These are phyloP conservation scores for Fusarium sp. DNA, from an alignment of 2,329 filamentous ascomycete genomes.

Conservation along the genomic window DNA sequence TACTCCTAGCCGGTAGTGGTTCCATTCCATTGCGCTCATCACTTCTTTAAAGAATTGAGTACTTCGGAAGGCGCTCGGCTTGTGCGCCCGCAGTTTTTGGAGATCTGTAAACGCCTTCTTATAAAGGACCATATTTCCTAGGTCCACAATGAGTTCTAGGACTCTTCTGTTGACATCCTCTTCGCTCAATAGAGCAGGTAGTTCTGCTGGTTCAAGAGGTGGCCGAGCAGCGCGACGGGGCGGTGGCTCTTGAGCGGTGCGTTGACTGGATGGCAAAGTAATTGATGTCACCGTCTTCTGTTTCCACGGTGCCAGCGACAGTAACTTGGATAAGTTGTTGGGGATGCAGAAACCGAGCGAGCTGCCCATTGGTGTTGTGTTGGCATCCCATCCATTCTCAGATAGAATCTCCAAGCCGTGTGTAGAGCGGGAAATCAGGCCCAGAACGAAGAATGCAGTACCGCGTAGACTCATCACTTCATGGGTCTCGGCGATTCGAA, in stretches of 20 bases:
- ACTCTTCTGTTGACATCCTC: slow-evolving; percentile 80
- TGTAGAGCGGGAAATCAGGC: slow-evolving; percentile 88
- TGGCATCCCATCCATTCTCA: slow-evolving; percentile 93
- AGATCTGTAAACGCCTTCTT: slow-evolving; percentile 88
- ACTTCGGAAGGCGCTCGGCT: slow-evolving; percentile 79
- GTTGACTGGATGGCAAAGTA: slow-evolving; percentile 61
- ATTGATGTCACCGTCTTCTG: slow-evolving; percentile 61
- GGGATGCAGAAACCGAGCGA: slow-evolving; percentile 92
- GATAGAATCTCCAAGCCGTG: slow-evolving; percentile 93
- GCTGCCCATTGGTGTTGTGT: slow-evolving; percentile 82
- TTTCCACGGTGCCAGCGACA: slow-evolving; percentile 74
- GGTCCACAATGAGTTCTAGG: slow-evolving; percentile 83
- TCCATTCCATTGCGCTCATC: slow-evolving; percentile 85
- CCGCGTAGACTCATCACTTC: slow-evolving; percentile 93
- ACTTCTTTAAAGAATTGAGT: slow-evolving; percentile 85
- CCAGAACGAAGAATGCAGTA: slow-evolving; percentile 95
- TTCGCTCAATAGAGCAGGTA: slow-evolving; percentile 63
- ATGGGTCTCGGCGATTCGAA: slow-evolving; percentile 87
- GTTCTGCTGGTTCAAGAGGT: slow-evolving; percentile 56
- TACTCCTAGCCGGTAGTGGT: slow-evolving; percentile 88
- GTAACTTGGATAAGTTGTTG: slow-evolving; percentile 78
- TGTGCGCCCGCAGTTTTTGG: slow-evolving; percentile 79
- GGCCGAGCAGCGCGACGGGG: slow-evolving; percentile 56
- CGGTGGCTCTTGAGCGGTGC: slow-evolving; percentile 61
- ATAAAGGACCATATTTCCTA: slow-evolving; percentile 93